phyloP scores from a whole-genome alignment of 371 early-diverging fungal species.

The Rhizopus sp. region DNA sequence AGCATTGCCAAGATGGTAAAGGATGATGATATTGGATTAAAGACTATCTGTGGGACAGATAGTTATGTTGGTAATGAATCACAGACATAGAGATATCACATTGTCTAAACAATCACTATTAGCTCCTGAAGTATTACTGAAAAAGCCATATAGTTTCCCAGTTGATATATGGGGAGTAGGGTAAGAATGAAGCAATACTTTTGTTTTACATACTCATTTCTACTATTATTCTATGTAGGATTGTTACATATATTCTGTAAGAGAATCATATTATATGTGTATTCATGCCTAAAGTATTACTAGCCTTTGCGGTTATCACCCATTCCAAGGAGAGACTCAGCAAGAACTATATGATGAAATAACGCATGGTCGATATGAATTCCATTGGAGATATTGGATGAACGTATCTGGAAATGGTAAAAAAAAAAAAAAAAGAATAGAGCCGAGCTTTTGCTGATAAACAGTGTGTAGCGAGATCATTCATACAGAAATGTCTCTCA shows the following conservation, averaged over 20 bases:
- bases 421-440: slow-evolving; percentile 52
- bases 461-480: slow-evolving; percentile 76
- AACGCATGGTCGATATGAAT: slow-evolving; percentile 64
- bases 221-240: slow-evolving; percentile 25
- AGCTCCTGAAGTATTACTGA: slow-evolving; percentile 83
- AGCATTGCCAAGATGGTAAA: slow-evolving; percentile 54
- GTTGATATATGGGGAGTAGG: slow-evolving; percentile 85
- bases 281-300: background rate
- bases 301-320: slow-evolving; percentile 69
- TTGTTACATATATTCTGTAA: slow-evolving; percentile 70
- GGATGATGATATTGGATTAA: slow-evolving; percentile 51
- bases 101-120: slow-evolving; percentile 9
- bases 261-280: slow-evolving; percentile 4
- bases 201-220: background rate
- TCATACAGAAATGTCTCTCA: slow-evolving; percentile 75
- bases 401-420: slow-evolving; percentile 69
- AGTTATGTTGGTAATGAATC: slow-evolving; percentile 41
- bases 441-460: background rate
- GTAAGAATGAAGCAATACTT: slow-evolving; percentile 23
- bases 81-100: background rate
- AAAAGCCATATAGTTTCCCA: slow-evolving; percentile 70
- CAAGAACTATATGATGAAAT: slow-evolving; percentile 61
- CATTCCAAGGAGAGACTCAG: slow-evolving; percentile 68
- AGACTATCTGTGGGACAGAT: slow-evolving; percentile 62
- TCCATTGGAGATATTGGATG: slow-evolving; percentile 78